Percentiles rank a stretch among this genome's conserved stretches.
phyloP scores from a whole-genome alignment of 805 yeast genomes.

The Teunomyces atbi region DNA sequence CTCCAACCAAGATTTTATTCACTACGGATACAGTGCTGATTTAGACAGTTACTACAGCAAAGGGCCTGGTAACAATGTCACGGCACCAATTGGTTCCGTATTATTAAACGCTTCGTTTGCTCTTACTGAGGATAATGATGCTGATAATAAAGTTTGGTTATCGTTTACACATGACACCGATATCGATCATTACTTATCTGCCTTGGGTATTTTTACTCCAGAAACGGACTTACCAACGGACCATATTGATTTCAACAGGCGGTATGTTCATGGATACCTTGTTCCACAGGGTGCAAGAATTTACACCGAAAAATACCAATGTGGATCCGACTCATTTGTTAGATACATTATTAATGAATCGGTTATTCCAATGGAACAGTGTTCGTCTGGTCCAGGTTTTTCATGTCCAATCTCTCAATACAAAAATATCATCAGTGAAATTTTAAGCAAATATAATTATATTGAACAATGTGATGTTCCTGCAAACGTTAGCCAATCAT shows the following conservation, averaged over 20 bases:
- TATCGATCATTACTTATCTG: conserved; percentile 57
- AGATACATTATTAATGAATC: conserved; percentile 41
- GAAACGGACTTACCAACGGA: conserved; percentile 43
- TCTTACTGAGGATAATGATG: conserved; percentile 43
- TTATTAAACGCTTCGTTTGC: conserved; percentile 48
- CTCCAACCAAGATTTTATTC: conserved; percentile 65
- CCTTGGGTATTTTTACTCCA: conserved; percentile 57
- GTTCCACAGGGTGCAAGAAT: conserved; percentile 44
- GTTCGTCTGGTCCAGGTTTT: conserved; percentile 42
- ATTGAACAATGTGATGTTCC: conserved; percentile 26
- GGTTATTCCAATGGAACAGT: conserved; percentile 34
- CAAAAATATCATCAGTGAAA: conserved; percentile 25
- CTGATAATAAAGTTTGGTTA: conserved; percentile 55
- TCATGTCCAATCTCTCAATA: conserved; percentile 39
- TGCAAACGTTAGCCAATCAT: conserved; percentile 18
- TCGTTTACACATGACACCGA: conserved; percentile 78
- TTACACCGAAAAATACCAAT: conserved; percentile 35
- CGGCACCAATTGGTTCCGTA: conserved; percentile 60
- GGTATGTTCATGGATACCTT: conserved; percentile 41
- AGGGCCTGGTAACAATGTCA: conserved; percentile 62
- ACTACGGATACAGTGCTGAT: conserved; percentile 60
- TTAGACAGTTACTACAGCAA: conserved; percentile 56
- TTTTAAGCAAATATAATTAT: conserved; percentile 27
- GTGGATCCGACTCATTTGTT: conserved; percentile 30
- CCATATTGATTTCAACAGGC: conserved; percentile 45